A percentile compares a stretch with the other conserved stretches of the same genome.
Evolutionary conservation across 179 eudicot genomes (phyloP).

Genomic region (Sideroxylon spinosum): DNA sequence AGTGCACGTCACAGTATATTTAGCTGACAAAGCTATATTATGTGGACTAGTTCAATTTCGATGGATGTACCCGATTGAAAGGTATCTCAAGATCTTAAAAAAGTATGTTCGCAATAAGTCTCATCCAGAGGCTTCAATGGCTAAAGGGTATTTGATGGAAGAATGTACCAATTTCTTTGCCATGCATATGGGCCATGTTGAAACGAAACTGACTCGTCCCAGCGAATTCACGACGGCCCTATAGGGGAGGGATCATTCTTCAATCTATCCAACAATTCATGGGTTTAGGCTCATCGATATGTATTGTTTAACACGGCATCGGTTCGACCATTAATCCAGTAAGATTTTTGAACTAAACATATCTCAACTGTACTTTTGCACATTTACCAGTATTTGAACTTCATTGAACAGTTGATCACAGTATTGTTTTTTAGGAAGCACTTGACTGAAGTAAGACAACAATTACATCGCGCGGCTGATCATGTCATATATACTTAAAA

Average conservation of each 20-base stretch:
- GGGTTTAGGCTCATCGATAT: neutral
- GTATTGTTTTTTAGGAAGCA: no score
- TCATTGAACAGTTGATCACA: no score
- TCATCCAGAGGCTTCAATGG: slow-evolving; percentile 7
- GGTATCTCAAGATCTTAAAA: neutral
- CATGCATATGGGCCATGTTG: neutral
- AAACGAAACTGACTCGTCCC: neutral
- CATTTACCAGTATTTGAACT: no score
- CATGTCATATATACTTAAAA: no score
- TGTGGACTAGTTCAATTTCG: neutral
- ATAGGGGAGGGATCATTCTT: neutral
- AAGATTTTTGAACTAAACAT: neutral
- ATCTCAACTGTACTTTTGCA: no score
- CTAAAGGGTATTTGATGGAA: slow-evolving; percentile 5
- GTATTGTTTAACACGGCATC: neutral
- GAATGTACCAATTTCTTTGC: slow-evolving; percentile 7
- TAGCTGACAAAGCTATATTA: neutral
- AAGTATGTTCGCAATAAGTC: slow-evolving; percentile 5
- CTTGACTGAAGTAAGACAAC: no score
- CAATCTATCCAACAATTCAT: neutral
- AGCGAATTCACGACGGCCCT: neutral
- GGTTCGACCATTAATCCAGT: neutral
- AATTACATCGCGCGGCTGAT: no score
- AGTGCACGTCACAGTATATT: neutral
- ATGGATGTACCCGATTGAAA: slow-evolving; percentile 17